Evolutionary conservation across 2,329 filamentous ascomycete genomes (phyloP).

Genomic region (Ascosphaera apis): DNA sequence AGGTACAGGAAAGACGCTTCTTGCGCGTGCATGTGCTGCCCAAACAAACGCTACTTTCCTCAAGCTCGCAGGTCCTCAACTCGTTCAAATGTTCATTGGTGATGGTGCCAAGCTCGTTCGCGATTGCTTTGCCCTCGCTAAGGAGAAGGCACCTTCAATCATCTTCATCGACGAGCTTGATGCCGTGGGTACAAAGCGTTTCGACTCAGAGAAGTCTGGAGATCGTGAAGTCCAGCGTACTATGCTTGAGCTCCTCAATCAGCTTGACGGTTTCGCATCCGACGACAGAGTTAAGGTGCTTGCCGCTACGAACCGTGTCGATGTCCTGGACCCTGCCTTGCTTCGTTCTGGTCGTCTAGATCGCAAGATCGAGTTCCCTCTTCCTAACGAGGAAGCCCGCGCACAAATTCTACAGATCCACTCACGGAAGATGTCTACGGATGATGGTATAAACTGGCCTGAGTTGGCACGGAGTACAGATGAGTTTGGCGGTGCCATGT

Average conservation of each 20-base stretch:
- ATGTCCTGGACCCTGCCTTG: conserved; percentile 77
- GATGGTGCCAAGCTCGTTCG: conserved; percentile 94
- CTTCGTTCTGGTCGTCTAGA: conserved; percentile 81
- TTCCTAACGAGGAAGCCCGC: conserved; percentile 92
- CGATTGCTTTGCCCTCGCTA: conserved; percentile 90
- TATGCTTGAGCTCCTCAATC: conserved; percentile 96
- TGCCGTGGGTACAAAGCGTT: conserved; percentile 95
- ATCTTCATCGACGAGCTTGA: conserved; percentile 99
- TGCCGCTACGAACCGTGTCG: conserved; percentile 81
- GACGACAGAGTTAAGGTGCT: conserved; percentile 94
- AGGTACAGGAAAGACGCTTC: conserved; percentile 27
- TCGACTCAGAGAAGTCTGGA: conserved; percentile 94
- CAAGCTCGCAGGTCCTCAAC: conserved; percentile 88
- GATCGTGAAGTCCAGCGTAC: conserved; percentile 95
- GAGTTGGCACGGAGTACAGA: conserved; percentile 92
- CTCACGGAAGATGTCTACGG: conserved; percentile 93
- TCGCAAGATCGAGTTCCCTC: conserved; percentile 92
- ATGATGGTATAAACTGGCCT: conserved; percentile 81
- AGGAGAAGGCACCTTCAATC: conserved; percentile 96
- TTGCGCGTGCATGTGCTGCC: conserved; percentile 86
- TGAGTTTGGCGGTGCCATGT: conserved; percentile 90
- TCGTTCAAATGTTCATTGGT: conserved; percentile 99
- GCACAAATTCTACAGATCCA: conserved; percentile 96
- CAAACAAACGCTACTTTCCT: conserved; percentile 98
- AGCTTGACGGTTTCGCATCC: conserved; percentile 91